Evolutionary conservation across 2,329 filamentous ascomycete genomes (phyloP).

Genomic region (Basipetospora chlamydospora): DNA sequence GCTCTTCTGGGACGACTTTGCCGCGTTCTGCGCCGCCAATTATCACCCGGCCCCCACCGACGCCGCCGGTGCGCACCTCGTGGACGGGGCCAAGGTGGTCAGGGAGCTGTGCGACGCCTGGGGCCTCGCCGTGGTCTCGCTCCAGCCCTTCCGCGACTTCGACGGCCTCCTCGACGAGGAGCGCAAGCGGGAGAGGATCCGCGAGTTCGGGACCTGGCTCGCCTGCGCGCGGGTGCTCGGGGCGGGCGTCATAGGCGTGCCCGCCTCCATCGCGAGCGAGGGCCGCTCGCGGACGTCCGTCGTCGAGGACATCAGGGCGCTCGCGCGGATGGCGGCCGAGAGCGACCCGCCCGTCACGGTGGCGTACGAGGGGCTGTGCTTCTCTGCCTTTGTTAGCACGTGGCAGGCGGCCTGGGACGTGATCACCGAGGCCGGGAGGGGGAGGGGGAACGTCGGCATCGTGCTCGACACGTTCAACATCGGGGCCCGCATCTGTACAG

Average conservation of each 20-base stretch:
- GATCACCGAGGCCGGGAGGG: constrained; percentile 3
- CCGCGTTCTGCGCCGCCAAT: constrained; percentile 3
- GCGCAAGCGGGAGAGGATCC: not conserved
- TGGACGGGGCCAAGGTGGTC: constrained; percentile 5
- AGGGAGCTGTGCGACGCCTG: constrained; percentile 4
- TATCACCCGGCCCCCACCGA: not conserved
- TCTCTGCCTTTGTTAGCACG: constrained; percentile 6
- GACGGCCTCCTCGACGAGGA: constrained; percentile 8
- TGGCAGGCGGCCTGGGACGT: constrained; percentile 10
- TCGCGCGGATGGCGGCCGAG: constrained; percentile 3
- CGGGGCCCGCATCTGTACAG: constrained; percentile 7
- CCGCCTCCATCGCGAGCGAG: constrained; percentile 7
- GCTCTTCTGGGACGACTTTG: constrained; percentile 12
- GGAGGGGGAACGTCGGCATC: constrained; percentile 8
- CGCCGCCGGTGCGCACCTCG: not conserved
- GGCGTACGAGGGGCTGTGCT: constrained; percentile 12
- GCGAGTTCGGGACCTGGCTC: constrained; percentile 9
- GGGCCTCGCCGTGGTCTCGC: constrained; percentile 8
- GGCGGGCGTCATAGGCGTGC: constrained; percentile 11
- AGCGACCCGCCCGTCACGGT: constrained; percentile 7
- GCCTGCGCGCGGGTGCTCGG: constrained; percentile 4
- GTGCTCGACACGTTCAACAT: constrained; percentile 17
- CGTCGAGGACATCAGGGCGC: constrained; percentile 5
- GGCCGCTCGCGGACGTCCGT: not conserved
- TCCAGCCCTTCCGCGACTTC: constrained; percentile 12